phyloP scores from a whole-genome alignment of 169 alveolate genomes.

The Miamiensis avidus region DNA sequence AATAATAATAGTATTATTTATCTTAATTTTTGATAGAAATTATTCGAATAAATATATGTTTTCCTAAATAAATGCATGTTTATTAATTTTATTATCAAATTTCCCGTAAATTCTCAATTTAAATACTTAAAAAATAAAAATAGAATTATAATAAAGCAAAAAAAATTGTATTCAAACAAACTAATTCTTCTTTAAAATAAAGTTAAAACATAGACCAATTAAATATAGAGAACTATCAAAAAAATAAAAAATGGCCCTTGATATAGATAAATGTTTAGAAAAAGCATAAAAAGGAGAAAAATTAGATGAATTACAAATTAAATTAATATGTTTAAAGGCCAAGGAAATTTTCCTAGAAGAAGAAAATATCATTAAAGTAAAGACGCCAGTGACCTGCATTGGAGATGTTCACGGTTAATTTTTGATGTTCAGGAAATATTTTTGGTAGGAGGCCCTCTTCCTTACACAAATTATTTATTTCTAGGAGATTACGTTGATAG shows the following conservation, averaged over 20 bases:
- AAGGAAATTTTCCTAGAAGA: conserved; percentile 71
- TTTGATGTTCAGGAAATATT: conserved; percentile 82
- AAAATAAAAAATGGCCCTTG: conserved; percentile 41
- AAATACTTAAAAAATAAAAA: no score
- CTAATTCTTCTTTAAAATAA: no score
- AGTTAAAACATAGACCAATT: no score
- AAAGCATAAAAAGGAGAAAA: conserved; percentile 68
- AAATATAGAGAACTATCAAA: no score
- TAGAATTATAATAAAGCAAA: no score
- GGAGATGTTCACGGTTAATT: conserved; percentile 90
- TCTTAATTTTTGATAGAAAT: no score
- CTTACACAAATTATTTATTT: conserved; percentile 87
- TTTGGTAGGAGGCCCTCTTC: conserved; percentile 88
- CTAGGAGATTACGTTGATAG: conserved; percentile 91
- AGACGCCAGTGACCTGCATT: conserved; percentile 78
- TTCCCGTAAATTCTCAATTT: no score
- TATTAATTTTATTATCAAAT: no score
- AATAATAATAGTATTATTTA: no score
- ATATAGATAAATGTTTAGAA: conserved; percentile 67
- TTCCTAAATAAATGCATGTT: no score
- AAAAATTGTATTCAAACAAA: no score
- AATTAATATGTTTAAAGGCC: conserved; percentile 59
- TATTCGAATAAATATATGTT: no score
- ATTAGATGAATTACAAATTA: conserved; percentile 63
- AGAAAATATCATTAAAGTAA: conserved; percentile 61